Base-by-base conservation (phyloP, 129 eudicot genomes). In the Oenanthe sinensis region DNA sequence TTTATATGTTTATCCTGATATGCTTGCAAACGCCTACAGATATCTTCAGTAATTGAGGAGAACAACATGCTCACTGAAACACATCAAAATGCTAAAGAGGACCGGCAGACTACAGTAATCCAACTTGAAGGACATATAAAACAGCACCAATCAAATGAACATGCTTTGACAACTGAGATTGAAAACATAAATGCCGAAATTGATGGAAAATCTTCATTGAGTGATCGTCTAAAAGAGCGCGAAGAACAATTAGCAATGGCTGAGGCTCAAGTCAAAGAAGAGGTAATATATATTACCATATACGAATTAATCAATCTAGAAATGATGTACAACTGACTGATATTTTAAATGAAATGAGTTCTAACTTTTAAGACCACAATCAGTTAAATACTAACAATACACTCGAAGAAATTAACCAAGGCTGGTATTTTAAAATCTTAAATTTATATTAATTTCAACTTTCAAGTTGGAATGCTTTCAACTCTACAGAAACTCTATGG, bases 31-130 rank as follows among this genome's bases (percentile, higher is more conserved):
- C 13, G 9, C 75, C 40, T 30, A 46, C 85, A 93, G 98, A 85
- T 93, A 84, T 89, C 96, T 15, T 87, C 96, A 62, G 82, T 88
- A 17, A 81, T 82, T 85, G 97, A 91, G 87, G 97, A 94, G 83
- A 94, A 92, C 81, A 87, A 80, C 75, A 65, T 80, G 85, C 89
- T 88, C 67, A 86, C 79, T 33, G 97, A 87, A 85, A 82, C 93
- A 40, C 79, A 83, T 55, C 86, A 85, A 80, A 87, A 54, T 47
- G 82, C 93, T 16, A 86, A 84, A 79, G 82, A 88, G 79, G 98
- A 93, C 86, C 89, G 86, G 71, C 86, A 91, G 81, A 77, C 75
- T 15, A 58, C 80, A 73, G 82, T 91, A 46, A 52, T 79, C 73
- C 84, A 88, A 70, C 98, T 93, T 33, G 93, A 93, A 88, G 91